Evolutionary conservation across 345 rosid genomes (phyloP), one percentile per base, ranked within the genome.

Genomic region (Triadica sebifera): DNA sequence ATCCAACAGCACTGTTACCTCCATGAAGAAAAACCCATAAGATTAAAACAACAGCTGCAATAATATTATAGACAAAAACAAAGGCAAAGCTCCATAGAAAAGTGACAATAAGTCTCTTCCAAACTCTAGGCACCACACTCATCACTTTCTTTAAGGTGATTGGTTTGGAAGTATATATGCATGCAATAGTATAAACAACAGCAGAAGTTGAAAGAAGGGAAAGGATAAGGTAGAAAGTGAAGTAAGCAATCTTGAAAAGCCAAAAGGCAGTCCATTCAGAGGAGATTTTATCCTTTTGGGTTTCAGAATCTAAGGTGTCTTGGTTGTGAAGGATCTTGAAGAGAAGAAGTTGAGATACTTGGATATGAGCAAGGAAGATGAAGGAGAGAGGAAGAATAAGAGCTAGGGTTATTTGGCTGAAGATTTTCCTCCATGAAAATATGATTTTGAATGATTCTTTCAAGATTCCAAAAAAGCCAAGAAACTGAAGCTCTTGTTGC

Each of bases 131-230:
- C 17, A 89, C 89, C 1, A 85, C 88, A 22, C 76, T 77, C 71
- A 80, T 73, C 73, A 79, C 82, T 59, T 74, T 81, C 41, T 49
- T 69, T 74, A 86, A 83, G 0, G 75, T 61, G 50, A 83, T 49
- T 7, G 82, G 79, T 51, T 78, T 69, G 63, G 76, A 70, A 0
- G 89, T 79, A 70, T 80, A 84, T 22, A 84, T 53, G 69, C 78
- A 75, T 16, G 93, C 90, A 55, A 87, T 52, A 49, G 89, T 69
- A 79, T 84, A 87, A 29, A 84, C 89, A 4, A 85, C 87, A 1
- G 90, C 88, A 0, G 93, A 67, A 2, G 89, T 85, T 0, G 93
- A 87, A 0, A 89, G 74, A 51, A 87, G 86, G 16, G 83, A 80
- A 17, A 85, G n/a, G 74, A 69, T 38, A 55, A 83, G 68, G 46